Percentiles rank a stretch among this genome's conserved stretches.
These are phyloP conservation scores for Globisporangium spinosum DNA, from an alignment of 352 stramenopile genomes.

Conservation along the genomic window DNA sequence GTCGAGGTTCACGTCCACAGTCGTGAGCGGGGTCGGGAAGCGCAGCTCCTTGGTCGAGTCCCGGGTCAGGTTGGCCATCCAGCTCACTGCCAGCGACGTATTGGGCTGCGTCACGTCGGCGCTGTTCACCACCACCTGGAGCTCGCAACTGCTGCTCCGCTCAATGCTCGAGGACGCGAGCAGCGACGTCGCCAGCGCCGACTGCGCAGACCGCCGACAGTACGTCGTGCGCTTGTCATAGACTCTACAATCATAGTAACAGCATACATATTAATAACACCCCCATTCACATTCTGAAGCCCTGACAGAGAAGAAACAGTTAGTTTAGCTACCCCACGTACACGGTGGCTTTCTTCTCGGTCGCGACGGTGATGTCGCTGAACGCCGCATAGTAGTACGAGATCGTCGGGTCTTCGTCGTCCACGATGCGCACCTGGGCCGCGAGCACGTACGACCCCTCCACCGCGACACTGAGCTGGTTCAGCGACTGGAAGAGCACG, in stretches of 20 bases:
- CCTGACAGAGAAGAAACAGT: neutral
- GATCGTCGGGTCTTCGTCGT: constrained; percentile 29
- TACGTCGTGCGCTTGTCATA: constrained; percentile 39
- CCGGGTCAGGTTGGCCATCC: constrained; percentile 32
- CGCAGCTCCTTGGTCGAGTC: constrained; percentile 37
- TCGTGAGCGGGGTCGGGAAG: constrained; percentile 39
- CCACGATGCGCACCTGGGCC: constrained; percentile 40
- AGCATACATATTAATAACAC: neutral
- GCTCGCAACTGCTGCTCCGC: constrained; percentile 43
- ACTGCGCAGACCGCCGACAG: constrained; percentile 41
- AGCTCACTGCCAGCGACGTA: constrained; percentile 24
- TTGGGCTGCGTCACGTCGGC: constrained; percentile 29
- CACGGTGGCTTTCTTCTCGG: constrained; percentile 1
- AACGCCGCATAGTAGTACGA: constrained; percentile 55
- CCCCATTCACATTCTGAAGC: neutral
- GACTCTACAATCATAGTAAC: constrained; percentile 14
- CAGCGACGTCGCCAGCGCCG: constrained; percentile 29
- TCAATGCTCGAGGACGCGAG: constrained; percentile 22
- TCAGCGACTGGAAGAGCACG: constrained; percentile 38
- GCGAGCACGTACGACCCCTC: constrained; percentile 42
- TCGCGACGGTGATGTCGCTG: constrained; percentile 33
- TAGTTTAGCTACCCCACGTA: constrained; percentile 3
- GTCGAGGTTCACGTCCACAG: constrained; percentile 21
- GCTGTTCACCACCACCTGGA: constrained; percentile 30
- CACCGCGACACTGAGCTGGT: constrained; percentile 29